phyloP scores from a whole-genome alignment of 805 yeast genomes.

The Candida fluviatilis region DNA sequence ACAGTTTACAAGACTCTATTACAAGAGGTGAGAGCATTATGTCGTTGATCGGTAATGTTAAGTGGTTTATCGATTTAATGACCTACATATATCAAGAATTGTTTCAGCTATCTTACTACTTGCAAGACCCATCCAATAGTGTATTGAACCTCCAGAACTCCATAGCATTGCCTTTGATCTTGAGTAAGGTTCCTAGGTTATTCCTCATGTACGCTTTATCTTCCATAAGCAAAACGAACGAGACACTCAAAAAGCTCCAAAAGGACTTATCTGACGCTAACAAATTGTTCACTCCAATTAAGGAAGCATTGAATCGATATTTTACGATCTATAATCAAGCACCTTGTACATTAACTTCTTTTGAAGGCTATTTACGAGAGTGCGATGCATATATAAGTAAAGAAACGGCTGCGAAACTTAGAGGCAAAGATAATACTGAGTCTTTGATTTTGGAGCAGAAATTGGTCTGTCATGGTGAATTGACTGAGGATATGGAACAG shows the following conservation, averaged over 20 bases:
- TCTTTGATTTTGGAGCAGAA: slow-evolving; percentile 56
- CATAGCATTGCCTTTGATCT: slow-evolving; percentile 53
- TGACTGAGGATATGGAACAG: slow-evolving; percentile 44
- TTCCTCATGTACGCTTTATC: slow-evolving; percentile 62
- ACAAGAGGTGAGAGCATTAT: slow-evolving; percentile 61
- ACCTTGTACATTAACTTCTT: slow-evolving; percentile 51
- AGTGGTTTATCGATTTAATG: slow-evolving; percentile 83
- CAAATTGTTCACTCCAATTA: slow-evolving; percentile 44
- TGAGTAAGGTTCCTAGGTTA: slow-evolving; percentile 68
- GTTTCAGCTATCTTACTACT: slow-evolving; percentile 37
- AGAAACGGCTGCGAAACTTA: slow-evolving; percentile 21
- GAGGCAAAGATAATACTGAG: slow-evolving; percentile 18
- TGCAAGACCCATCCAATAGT: slow-evolving; percentile 13
- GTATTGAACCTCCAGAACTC: slow-evolving; percentile 28
- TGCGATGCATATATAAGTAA: slow-evolving; percentile 40
- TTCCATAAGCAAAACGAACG: slow-evolving; percentile 60
- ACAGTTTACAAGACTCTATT: slow-evolving; percentile 49
- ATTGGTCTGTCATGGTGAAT: slow-evolving; percentile 55
- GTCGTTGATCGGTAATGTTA: slow-evolving; percentile 65
- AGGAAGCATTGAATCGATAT: slow-evolving; percentile 48
- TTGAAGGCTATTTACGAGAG: slow-evolving; percentile 60
- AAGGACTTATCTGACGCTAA: slow-evolving; percentile 43
- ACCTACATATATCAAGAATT: slow-evolving; percentile 72
- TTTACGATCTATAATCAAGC: slow-evolving; percentile 46
- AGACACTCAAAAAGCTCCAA: slow-evolving; percentile 52